phyloP scores from a whole-genome alignment of 192 early-diverging fungal species.

The Entophlyctis luteolus region DNA sequence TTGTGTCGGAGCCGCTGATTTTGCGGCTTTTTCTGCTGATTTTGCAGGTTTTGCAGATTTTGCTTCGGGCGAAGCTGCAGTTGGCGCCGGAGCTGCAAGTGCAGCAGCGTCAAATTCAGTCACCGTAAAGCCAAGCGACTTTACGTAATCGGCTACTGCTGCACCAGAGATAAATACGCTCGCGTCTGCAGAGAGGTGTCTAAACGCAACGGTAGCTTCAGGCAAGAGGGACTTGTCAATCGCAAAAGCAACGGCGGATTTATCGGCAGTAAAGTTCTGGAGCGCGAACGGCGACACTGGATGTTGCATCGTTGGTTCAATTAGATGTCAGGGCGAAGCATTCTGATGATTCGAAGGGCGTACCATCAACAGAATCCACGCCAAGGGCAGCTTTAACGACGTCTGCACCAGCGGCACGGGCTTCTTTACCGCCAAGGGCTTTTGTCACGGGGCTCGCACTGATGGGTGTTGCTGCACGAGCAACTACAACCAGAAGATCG shows the following conservation, averaged over 20 bases:
- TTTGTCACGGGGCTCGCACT: slow-evolving; percentile 26
- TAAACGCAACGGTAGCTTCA: slow-evolving; percentile 62
- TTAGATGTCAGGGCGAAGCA: neutral
- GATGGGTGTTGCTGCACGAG: slow-evolving; percentile 51
- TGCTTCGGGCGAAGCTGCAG: slow-evolving; percentile 19
- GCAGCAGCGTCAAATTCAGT: slow-evolving; percentile 51
- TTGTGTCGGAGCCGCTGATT: slow-evolving; percentile 35
- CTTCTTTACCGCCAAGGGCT: slow-evolving; percentile 49
- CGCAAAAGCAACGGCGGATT: slow-evolving; percentile 64
- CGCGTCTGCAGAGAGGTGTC: slow-evolving; percentile 51
- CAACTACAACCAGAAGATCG: slow-evolving; percentile 58
- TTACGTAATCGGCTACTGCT: slow-evolving; percentile 55
- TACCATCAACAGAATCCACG: slow-evolving; percentile 64
- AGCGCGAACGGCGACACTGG: slow-evolving; percentile 75
- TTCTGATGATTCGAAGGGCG: neutral
- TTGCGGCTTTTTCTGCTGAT: slow-evolving; percentile 19
- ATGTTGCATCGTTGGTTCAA: neutral
- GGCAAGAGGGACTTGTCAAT: slow-evolving; percentile 65
- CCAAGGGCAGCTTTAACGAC: slow-evolving; percentile 48
- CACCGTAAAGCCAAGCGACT: slow-evolving; percentile 47
- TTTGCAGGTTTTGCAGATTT: neutral
- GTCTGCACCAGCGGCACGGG: slow-evolving; percentile 69
- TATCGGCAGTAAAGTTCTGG: slow-evolving; percentile 52
- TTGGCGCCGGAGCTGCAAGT: slow-evolving; percentile 42
- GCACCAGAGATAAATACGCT: slow-evolving; percentile 59